These are phyloP conservation scores for Globisporangium ultimum DNA, from an alignment of 352 stramenopile species.

Conservation along the genomic window DNA sequence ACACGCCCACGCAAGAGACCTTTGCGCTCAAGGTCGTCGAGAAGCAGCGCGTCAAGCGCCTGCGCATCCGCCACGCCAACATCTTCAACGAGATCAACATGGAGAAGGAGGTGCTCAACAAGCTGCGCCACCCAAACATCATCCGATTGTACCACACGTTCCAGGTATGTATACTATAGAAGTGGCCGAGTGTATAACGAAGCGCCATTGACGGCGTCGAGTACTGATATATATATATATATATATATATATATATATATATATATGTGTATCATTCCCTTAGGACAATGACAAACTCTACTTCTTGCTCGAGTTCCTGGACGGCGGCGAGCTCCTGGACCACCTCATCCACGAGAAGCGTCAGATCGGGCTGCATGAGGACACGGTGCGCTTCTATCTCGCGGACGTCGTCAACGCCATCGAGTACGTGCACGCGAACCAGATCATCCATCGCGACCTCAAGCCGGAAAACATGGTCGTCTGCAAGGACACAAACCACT, in stretches of 20 bases:
- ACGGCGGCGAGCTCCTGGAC: constrained; percentile 91
- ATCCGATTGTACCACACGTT: constrained; percentile 95
- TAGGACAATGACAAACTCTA: constrained; percentile 93
- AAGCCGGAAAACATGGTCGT: constrained; percentile 97
- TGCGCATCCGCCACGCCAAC: constrained; percentile 94
- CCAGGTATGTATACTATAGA: constrained; percentile 39
- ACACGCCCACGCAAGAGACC: constrained; percentile 86
- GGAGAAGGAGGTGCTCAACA: constrained; percentile 94
- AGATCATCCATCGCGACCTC: constrained; percentile 92
- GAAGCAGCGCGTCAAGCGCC: constrained; percentile 83
- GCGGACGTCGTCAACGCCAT: constrained; percentile 88
- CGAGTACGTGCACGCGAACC: constrained; percentile 91
- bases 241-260: no score
- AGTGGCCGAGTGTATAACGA: no score
- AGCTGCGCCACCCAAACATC: constrained; percentile 89
- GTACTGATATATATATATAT: no score
- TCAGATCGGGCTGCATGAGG: constrained; percentile 73
- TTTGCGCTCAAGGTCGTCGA: constrained; percentile 98
- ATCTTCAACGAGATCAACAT: constrained; percentile 99
- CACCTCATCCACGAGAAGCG: constrained; percentile 80
- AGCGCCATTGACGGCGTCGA: no score
- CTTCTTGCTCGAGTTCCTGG: constrained; percentile 94
- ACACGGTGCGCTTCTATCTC: constrained; percentile 84
- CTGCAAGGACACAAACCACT: constrained; percentile 41
- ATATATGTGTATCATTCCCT: background rate